Evolutionary conservation across 495 filamentous ascomycete species (phyloP).

Genomic region (Amorphotheca resinae): DNA sequence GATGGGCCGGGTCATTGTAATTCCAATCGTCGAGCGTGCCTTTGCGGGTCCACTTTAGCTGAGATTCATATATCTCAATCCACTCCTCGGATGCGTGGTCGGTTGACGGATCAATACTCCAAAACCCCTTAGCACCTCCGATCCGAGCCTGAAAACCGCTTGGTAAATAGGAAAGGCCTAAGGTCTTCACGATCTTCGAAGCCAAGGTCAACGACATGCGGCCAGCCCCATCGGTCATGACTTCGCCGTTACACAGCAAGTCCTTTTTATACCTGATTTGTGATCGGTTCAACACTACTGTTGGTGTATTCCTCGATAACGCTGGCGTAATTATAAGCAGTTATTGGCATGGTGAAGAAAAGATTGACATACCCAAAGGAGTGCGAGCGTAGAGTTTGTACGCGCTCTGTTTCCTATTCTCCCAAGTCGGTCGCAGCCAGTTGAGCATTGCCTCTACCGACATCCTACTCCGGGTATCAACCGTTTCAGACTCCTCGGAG

Average conservation of each 20-base stretch:
- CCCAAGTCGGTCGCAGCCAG: constrained; percentile 33
- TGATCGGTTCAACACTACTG: constrained; percentile 30
- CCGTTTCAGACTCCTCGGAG: background rate
- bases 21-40: constrained; percentile 5
- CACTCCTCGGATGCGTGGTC: constrained; percentile 32
- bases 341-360: constrained; percentile 15
- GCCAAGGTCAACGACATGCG: constrained; percentile 56
- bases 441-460: constrained; percentile 32
- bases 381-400: constrained; percentile 41
- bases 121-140: constrained; percentile 78
- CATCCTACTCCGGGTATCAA: constrained; percentile 18
- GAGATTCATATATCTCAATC: constrained; percentile 70
- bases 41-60: constrained; percentile 65
- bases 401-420: constrained; percentile 31
- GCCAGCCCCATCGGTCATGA: constrained; percentile 80
- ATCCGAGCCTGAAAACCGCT: constrained; percentile 73
- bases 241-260: constrained; percentile 19
- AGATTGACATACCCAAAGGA: constrained; percentile 24
- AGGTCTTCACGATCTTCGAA: constrained; percentile 39
- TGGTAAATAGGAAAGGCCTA: constrained; percentile 50
- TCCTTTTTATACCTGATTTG: constrained; percentile 30
- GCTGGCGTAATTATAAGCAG: constrained; percentile 7
- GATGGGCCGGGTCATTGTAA: constrained; percentile 29
- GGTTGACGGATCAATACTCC: constrained; percentile 52
- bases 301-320: constrained; percentile 35